Evolutionary conservation across 192 early-diverging fungal genomes (phyloP), one percentile per base, ranked within the genome.

Genomic region (Linnemannia exigua): DNA sequence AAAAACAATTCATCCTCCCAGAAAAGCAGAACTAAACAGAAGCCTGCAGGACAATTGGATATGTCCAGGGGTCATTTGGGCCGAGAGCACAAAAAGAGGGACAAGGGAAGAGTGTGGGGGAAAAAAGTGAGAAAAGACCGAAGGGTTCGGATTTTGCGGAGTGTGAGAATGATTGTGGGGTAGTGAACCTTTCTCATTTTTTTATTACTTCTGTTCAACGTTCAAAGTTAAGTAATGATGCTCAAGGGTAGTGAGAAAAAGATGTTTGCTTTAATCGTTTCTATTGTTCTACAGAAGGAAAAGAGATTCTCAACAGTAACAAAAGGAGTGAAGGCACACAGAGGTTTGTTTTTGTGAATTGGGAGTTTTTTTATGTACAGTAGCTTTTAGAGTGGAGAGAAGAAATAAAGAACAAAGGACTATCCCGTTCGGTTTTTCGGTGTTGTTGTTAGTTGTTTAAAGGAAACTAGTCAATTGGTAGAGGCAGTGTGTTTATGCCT

Each of bases 311-410:
- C 28, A 63, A 63, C 58, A n/a, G 41, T 38, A 71, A 48, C 35
- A 44, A 31, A 66, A 22, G 28, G 41, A 61, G 22, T 54, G 52
- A 36, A 52, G 41, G 38, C 3, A 69, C 17, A 37, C 5, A 37
- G 67, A 20, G 44, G 8, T 9, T 69, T 37, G 67, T n/a, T 58
- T 36, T 70, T 70, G 54, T 70, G 38, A 35, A 22, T 73, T 73
- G n/a, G n/a, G n/a, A n/a, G 14, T 72, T 82, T 63, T 70, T 50
- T 72, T 76, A 81, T 76, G 48, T 75, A 81, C 74, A 81, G 44
- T 47, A 38, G 19, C 38, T 63, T 36, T 76, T 76, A 33, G 75
- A 82, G 80, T 76, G 73, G 76, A 77, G 76, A 83, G 75, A 77
- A 17, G 41, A 41, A 67, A 48, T 31, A 68, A 54, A 61, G 33